Evolutionary conservation across 257 asterid species (phyloP).

Genomic region (Solanum ossicruentum): DNA sequence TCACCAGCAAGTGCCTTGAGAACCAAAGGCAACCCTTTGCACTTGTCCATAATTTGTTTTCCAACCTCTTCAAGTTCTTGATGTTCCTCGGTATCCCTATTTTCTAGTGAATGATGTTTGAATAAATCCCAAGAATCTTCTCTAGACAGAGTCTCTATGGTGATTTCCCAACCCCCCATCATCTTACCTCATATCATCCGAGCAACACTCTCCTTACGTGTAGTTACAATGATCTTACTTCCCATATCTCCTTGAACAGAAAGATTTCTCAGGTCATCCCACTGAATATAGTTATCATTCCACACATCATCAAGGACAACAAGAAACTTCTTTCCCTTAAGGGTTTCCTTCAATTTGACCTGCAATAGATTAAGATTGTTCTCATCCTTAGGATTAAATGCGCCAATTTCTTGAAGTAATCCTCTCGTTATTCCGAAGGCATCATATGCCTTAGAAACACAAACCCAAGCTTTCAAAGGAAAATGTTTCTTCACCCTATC

Average conservation of each 20-base stretch:
- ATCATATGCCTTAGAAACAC: too few relatives aligned
- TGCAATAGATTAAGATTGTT: too few relatives aligned
- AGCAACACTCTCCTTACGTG: constrained; percentile 33
- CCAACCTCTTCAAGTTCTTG: neutral
- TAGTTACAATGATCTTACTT: constrained; percentile 49
- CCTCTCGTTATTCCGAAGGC: too few relatives aligned
- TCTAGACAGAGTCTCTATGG: neutral
- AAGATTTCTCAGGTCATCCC: too few relatives aligned
- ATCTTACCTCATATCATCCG: neutral
- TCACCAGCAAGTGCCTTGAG: neutral
- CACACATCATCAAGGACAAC: too few relatives aligned
- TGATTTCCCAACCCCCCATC: constrained; percentile 3
- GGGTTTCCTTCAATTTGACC: too few relatives aligned
- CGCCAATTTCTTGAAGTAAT: too few relatives aligned
- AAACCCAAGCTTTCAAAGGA: too few relatives aligned
- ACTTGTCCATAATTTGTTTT: neutral
- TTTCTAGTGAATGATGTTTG: neutral
- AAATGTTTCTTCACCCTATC: too few relatives aligned
- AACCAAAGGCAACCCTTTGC: neutral
- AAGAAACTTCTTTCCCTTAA: too few relatives aligned
- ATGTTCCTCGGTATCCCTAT: neutral
- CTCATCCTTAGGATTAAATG: too few relatives aligned
- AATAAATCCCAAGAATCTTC: neutral
- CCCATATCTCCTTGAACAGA: neutral
- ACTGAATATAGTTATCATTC: too few relatives aligned